phyloP scores from a whole-genome alignment of 495 filamentous ascomycete genomes.

The Chaetomidium leptoderma region DNA sequence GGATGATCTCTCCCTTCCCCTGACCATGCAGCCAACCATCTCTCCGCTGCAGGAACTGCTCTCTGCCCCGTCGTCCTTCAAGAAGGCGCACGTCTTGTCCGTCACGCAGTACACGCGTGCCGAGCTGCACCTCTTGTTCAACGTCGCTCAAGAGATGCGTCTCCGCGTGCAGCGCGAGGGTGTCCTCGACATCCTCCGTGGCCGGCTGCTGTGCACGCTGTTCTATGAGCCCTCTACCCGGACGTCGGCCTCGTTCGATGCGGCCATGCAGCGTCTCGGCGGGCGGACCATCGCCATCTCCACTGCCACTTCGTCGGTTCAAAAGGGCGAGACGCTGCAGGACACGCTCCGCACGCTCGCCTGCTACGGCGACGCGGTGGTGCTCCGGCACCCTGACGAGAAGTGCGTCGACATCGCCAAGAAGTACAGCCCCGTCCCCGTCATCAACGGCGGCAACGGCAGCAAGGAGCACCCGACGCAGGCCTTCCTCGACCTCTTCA shows the following conservation, averaged over 20 bases:
- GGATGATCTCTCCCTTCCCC: slow-evolving; percentile 53
- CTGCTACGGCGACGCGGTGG: slow-evolving; percentile 90
- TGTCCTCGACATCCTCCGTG: slow-evolving; percentile 79
- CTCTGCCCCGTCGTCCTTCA: slow-evolving; percentile 71
- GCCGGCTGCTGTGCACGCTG: slow-evolving; percentile 78
- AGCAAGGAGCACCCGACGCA: slow-evolving; percentile 94
- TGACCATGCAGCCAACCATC: slow-evolving; percentile 38
- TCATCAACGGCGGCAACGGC: slow-evolving; percentile 97
- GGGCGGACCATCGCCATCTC: slow-evolving; percentile 74
- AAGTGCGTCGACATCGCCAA: slow-evolving; percentile 71
- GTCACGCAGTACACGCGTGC: slow-evolving; percentile 81
- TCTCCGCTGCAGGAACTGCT: slow-evolving; percentile 62
- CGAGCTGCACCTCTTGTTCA: slow-evolving; percentile 90
- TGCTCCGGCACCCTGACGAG: slow-evolving; percentile 85
- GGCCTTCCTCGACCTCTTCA: slow-evolving; percentile 97
- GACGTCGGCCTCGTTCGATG: slow-evolving; percentile 93
- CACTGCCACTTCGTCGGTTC: slow-evolving; percentile 73
- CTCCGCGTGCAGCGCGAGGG: slow-evolving; percentile 87
- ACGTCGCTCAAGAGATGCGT: slow-evolving; percentile 93
- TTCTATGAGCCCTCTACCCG: slow-evolving; percentile 98
- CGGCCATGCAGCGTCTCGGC: slow-evolving; percentile 95
- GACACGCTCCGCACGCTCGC: slow-evolving; percentile 91
- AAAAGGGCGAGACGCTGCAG: slow-evolving; percentile 90
- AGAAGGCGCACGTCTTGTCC: slow-evolving; percentile 78
- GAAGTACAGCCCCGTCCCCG: slow-evolving; percentile 79